phyloP scores from a whole-genome alignment of 768 basidiomycete species.

The Kwoniella newhampshirensis region DNA sequence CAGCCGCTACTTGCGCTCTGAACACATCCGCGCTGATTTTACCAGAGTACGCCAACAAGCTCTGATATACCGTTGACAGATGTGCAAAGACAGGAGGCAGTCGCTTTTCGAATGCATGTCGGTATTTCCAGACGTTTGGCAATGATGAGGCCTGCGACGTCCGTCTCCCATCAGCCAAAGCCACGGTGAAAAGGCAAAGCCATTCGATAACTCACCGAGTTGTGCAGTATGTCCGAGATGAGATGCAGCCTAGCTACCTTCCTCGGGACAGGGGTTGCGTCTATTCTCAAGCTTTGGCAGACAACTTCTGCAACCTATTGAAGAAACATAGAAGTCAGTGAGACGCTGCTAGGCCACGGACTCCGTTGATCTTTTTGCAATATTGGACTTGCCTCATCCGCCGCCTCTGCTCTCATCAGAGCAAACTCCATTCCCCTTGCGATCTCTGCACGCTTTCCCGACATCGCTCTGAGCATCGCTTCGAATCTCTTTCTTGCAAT shows the following conservation, averaged over 20 bases:
- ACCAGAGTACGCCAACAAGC: constrained; percentile 71
- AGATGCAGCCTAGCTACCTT: constrained; percentile 93
- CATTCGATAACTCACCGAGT: constrained; percentile 59
- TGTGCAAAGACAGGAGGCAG: constrained; percentile 96
- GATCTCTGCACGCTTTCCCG: constrained; percentile 82
- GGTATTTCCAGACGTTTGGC: constrained; percentile 96
- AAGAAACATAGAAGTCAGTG: background rate
- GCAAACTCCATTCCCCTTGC: constrained; percentile 97
- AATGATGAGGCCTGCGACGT: constrained; percentile 67
- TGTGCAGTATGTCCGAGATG: constrained; percentile 96
- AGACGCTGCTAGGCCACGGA: background rate
- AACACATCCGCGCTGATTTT: constrained; percentile 95
- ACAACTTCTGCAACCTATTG: constrained; percentile 83
- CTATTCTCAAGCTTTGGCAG: constrained; percentile 79
- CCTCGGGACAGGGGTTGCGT: constrained; percentile 92
- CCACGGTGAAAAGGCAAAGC: background rate
- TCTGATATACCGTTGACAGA: constrained; percentile 86
- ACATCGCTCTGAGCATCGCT: constrained; percentile 80
- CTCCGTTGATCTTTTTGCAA: constrained; percentile 4
- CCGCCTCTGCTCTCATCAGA: constrained; percentile 92
- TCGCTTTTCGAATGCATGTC: constrained; percentile 86
- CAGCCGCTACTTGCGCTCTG: constrained; percentile 82
- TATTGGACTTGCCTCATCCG: constrained; percentile 71
- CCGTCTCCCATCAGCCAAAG: background rate
- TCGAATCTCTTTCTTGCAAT: constrained; percentile 82